Percentiles rank a stretch among this genome's conserved stretches.
Conservation (phyloP, 2,329 filamentous ascomycete genomes). For the Mollisiaceae sp. region DNA sequence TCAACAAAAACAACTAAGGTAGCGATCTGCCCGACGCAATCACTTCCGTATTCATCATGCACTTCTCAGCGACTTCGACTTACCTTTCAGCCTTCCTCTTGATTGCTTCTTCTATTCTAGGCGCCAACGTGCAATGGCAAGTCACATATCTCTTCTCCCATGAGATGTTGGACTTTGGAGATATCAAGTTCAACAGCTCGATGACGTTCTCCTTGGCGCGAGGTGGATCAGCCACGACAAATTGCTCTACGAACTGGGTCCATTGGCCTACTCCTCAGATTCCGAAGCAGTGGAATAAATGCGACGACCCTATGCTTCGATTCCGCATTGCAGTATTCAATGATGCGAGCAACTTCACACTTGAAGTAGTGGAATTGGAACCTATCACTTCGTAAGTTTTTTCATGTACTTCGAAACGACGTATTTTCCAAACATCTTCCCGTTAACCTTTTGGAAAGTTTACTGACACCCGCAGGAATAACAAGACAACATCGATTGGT, state of each 20-base stretch:
- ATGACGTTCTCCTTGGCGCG: neutral
- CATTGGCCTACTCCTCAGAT: neutral
- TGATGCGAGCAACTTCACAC: constrained; percentile 8
- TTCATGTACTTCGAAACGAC: too few relatives aligned
- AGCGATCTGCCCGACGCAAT: neutral
- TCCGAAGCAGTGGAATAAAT: constrained; percentile 16
- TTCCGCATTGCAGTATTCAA: constrained; percentile 8
- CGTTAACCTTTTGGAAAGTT: too few relatives aligned
- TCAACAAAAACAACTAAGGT: neutral
- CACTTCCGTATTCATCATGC: neutral
- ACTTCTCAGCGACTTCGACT: neutral
- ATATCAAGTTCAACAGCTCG: neutral
- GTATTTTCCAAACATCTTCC: too few relatives aligned
- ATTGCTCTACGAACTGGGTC: constrained; percentile 1
- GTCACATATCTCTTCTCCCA: neutral
- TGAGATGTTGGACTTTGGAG: constrained; percentile 1
- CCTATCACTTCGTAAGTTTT: constrained; percentile 1
- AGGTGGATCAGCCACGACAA: neutral
- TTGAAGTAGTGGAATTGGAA: constrained; percentile 14
- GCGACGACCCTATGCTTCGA: constrained; percentile 2
- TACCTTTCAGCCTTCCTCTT: neutral
- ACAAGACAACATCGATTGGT: constrained; percentile 2
- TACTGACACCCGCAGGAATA: neutral
- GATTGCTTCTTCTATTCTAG: neutral
- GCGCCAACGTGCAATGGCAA: neutral